Evolutionary conservation across 495 filamentous ascomycete genomes (phyloP).

Genomic region (Xylaria curta): DNA sequence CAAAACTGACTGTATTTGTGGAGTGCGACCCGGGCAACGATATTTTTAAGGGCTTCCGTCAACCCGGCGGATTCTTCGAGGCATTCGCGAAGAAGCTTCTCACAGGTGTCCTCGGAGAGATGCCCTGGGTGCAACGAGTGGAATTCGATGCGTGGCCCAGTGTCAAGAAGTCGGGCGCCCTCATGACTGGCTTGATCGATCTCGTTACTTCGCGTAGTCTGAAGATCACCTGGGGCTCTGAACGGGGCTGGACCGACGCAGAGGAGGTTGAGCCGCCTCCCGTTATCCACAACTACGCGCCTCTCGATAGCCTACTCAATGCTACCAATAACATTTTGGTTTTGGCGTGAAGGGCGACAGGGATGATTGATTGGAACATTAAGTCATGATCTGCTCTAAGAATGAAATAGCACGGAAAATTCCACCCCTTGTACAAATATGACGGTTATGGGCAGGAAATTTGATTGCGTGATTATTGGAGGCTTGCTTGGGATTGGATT

Average conservation of each 20-base stretch:
- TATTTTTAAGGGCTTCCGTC: conserved; percentile 75
- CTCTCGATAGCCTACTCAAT: conserved; percentile 32
- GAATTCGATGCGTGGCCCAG: conserved; percentile 78
- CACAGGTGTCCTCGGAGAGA: conserved; percentile 59
- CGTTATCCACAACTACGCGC: conserved; percentile 35
- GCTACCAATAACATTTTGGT: conserved; percentile 31
- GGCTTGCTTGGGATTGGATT: not conserved
- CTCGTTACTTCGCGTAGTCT: conserved; percentile 58
- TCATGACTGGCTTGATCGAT: conserved; percentile 72
- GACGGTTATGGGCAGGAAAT: not conserved
- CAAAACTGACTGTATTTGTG: conserved; percentile 74
- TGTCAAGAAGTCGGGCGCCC: conserved; percentile 69
- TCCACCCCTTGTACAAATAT: conserved; percentile 5
- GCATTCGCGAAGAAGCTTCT: conserved; percentile 69
- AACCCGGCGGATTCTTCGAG: conserved; percentile 74
- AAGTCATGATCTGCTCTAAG: not conserved
- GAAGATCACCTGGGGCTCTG: conserved; percentile 70
- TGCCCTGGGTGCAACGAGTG: conserved; percentile 67
- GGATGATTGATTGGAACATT: not conserved
- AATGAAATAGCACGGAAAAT: too few species aligned
- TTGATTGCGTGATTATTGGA: conserved; percentile 6
- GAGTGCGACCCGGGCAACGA: conserved; percentile 78
- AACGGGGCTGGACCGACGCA: conserved; percentile 67
- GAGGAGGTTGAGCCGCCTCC: conserved; percentile 43
- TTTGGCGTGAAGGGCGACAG: not conserved